Base-by-base conservation (phyloP, 2,329 filamentous ascomycete species). In the Cordyceps tenuipes region DNA sequence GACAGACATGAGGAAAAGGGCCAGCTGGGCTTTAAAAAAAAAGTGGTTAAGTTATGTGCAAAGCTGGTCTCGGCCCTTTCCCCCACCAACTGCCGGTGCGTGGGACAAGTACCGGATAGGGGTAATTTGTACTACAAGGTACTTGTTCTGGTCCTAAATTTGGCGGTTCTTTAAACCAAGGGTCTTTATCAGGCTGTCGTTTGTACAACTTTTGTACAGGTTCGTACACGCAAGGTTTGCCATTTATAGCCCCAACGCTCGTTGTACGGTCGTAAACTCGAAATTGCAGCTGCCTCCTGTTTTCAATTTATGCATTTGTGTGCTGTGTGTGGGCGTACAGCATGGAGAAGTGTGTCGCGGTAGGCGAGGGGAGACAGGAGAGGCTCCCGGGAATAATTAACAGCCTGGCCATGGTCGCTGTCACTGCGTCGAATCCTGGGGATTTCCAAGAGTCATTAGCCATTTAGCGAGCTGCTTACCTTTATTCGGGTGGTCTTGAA, bases 261-360 rank as follows among this genome's bases (percentile, higher is more conserved):
- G 31, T n/a, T 46, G 43, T 12, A 15, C 5, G 9, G 15, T 46
- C 8, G 17, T 21, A 47, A n/a, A 46, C 44, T 26, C 13, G 44
- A 31, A 6, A 21, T 31, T 13, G 46, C 10, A 34, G 34, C 8
- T 39, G 7, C 17, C 1, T 15, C 39, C 6, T 47, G 29, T 41
- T 59, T 63, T 61, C 44, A 60, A 62, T 61, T 60, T 59, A 59
- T 41, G 31, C 53, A 60, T 56, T 59, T 23, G 23, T 23, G 23
- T 23, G 23, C 4, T 53, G 55, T 56, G 53, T 26, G 53, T 36
- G 51, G 36, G 50, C 17, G 43, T 21, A 50, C 55, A 49, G 36
- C 46, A 41, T 36, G 15, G 54, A 50, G 31, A 39, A 10, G 34
- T 36, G 34, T 7, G 54, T 49, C 21, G 55, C 46, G 49, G 34